These are phyloP conservation scores for Coccinonectria pachysandricola DNA, from an alignment of 2,329 filamentous ascomycete genomes.

Conservation along the genomic window DNA sequence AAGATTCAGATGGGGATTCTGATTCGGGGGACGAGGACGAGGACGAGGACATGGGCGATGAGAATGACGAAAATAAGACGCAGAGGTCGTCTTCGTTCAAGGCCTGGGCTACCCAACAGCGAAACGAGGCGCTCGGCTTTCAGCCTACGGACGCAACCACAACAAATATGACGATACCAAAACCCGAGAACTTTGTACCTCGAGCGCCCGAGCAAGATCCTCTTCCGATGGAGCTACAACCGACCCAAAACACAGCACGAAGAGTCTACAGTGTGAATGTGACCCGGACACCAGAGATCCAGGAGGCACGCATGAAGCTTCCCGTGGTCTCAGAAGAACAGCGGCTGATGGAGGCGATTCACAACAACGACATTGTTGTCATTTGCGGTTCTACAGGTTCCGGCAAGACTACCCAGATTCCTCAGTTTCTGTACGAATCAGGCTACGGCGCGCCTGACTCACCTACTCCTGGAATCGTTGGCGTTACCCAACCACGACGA, in stretches of 20 bases:
- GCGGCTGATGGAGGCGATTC: constrained; percentile 93
- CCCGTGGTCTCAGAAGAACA: constrained; percentile 94
- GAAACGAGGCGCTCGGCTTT: constrained; percentile 72
- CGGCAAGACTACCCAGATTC: constrained; percentile 94
- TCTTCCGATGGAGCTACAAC: constrained; percentile 54
- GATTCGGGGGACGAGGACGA: constrained; percentile 21
- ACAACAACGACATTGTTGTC: constrained; percentile 82
- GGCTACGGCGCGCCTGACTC: constrained; percentile 75
- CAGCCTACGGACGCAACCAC: constrained; percentile 34
- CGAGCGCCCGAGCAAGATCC: constrained; percentile 61
- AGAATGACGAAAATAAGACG: constrained; percentile 18
- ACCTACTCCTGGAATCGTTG: constrained; percentile 83
- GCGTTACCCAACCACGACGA: constrained; percentile 85
- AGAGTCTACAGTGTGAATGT: constrained; percentile 71
- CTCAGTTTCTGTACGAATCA: constrained; percentile 90
- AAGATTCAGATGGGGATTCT: constrained; percentile 23
- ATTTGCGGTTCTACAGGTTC: constrained; percentile 93
- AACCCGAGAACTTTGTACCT: constrained; percentile 52
- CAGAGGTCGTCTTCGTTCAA: constrained; percentile 65
- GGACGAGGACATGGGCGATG: constrained; percentile 20
- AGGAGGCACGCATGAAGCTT: constrained; percentile 66
- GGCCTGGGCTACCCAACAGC: constrained; percentile 77
- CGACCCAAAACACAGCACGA: constrained; percentile 48
- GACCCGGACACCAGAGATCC: constrained; percentile 59
- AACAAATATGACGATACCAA: constrained; percentile 40